These are phyloP conservation scores for Penicillium palitans DNA, from an alignment of 2,329 filamentous ascomycete genomes.

Conservation along the genomic window DNA sequence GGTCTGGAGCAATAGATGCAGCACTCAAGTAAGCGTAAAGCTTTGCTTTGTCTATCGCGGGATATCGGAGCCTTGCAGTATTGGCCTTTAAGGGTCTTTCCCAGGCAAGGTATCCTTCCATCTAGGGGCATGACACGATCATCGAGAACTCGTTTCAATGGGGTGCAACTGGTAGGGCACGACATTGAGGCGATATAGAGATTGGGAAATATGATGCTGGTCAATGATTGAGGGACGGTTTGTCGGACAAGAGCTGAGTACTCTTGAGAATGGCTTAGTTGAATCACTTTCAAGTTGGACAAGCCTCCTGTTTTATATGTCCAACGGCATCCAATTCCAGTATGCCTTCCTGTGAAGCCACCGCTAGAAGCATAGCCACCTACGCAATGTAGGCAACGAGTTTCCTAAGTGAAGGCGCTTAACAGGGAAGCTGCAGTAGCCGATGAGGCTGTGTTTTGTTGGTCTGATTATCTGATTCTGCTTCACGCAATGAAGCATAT, in stretches of 20 bases:
- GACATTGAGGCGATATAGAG: neutral
- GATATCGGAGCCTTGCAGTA: neutral
- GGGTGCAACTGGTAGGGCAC: neutral
- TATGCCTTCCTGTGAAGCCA: neutral
- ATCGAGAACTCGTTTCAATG: neutral
- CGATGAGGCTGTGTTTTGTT: neutral
- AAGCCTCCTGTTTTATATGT: neutral
- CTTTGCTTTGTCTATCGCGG: neutral
- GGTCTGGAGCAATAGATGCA: neutral
- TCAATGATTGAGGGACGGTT: neutral
- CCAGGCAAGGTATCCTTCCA: neutral
- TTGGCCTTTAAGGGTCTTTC: neutral
- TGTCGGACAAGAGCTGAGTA: neutral
- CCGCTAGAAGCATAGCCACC: neutral
- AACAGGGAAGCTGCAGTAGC: neutral
- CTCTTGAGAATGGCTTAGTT: neutral
- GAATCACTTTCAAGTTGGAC: neutral
- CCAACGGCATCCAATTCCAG: neutral
- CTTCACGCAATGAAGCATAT: neutral
- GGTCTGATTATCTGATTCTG: neutral
- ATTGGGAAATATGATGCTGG: neutral
- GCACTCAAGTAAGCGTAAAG: neutral
- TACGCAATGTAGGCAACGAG: neutral
- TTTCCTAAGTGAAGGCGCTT: neutral
- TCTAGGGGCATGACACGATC: neutral